A percentile compares a stretch with the other conserved stretches of the same genome.
Evolutionary conservation across 1,139 yeast species (phyloP).

Genomic region (Insectozyma bohioensis): DNA sequence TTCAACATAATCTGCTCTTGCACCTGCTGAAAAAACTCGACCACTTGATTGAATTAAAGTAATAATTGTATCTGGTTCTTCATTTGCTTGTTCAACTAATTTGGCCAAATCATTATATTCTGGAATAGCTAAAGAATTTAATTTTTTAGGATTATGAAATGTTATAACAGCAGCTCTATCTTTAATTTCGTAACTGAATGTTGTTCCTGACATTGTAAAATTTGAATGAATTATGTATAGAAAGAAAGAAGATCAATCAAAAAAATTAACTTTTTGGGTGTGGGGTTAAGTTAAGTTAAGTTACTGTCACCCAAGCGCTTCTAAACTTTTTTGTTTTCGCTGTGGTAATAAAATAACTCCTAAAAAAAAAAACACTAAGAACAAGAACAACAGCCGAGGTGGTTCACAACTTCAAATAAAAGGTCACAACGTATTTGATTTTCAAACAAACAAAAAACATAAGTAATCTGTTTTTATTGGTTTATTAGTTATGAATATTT

Average conservation of each 20-base stretch:
- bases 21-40: constrained; percentile 82
- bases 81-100: constrained; percentile 63
- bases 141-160: constrained; percentile 57
- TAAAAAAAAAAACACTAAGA: too few relatives aligned
- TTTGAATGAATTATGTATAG: too few relatives aligned
- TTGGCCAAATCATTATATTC: constrained; percentile 67
- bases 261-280: too few relatives aligned
- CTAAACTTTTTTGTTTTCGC: not conserved
- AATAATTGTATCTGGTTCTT: constrained; percentile 58
- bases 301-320: too few relatives aligned
- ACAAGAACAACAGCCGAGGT: too few relatives aligned
- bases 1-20: constrained; percentile 42
- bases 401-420: too few relatives aligned
- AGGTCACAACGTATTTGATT: too few relatives aligned
- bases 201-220: constrained; percentile 22
- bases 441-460: too few relatives aligned
- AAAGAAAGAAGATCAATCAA: too few relatives aligned
- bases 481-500: too few relatives aligned
- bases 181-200: constrained; percentile 49
- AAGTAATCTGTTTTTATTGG: too few relatives aligned
- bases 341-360: not conserved
- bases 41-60: constrained; percentile 76
- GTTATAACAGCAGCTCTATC: constrained; percentile 63
- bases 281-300: too few relatives aligned
- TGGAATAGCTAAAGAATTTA: constrained; percentile 67